Evolutionary conservation across 345 rosid species (phyloP).

Genomic region (Aethionema arabicum): DNA sequence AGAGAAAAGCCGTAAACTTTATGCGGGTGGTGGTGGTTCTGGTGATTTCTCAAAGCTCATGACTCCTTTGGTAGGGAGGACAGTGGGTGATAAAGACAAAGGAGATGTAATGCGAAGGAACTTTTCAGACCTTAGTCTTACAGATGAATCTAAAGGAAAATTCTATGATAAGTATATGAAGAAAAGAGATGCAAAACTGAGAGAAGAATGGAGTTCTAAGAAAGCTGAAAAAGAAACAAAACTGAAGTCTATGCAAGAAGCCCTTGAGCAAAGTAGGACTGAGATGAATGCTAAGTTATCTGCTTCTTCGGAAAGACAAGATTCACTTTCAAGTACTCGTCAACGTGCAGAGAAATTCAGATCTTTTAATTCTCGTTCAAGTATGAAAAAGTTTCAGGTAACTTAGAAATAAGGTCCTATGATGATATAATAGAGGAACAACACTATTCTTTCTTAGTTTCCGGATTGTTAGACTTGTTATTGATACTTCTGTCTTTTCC

Average conservation of each 20-base stretch:
- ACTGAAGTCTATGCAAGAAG: conserved; percentile 78
- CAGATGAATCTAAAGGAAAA: conserved; percentile 80
- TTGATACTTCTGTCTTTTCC: conserved; percentile 43
- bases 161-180: conserved; percentile 69
- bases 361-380: conserved; percentile 51
- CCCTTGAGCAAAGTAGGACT: conserved; percentile 63
- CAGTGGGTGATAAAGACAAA: conserved; percentile 2
- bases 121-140: conserved; percentile 48
- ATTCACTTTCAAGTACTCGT: conserved; percentile 44
- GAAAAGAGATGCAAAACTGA: conserved; percentile 85
- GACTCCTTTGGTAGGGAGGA: conserved; percentile 35
- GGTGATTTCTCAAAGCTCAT: conserved; percentile 36
- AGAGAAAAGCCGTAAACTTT: conserved; percentile 37
- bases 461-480: neutral
- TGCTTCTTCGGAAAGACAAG: conserved; percentile 41
- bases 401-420: conserved; percentile 7
- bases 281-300: conserved; percentile 75
- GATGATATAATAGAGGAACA: neutral
- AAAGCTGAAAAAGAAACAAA: conserved; percentile 52
- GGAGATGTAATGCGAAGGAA: conserved; percentile 43
- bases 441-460: neutral
- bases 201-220: conserved; percentile 63
- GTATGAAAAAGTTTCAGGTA: conserved; percentile 24
- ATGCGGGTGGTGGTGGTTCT: conserved; percentile 31
- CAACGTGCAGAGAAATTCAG: conserved; percentile 61